Evolutionary conservation across 768 basidiomycete genomes (phyloP).

Genomic region (Suillus brevipes): DNA sequence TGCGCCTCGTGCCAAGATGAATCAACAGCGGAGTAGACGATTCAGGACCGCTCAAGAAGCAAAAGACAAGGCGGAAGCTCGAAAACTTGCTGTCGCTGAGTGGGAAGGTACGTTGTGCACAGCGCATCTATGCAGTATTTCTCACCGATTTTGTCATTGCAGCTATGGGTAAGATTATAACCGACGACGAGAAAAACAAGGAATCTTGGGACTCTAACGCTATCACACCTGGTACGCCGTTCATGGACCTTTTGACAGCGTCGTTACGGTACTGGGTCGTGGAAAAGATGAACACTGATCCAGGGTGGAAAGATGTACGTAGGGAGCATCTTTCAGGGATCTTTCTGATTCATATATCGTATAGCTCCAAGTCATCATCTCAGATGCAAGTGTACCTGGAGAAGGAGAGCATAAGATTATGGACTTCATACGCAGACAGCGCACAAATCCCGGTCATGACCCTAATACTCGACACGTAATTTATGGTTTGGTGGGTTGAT

Average conservation of each 20-base stretch:
- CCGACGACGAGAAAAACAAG: constrained; percentile 81
- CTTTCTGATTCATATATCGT: neutral
- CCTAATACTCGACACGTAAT: constrained; percentile 96
- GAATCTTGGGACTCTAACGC: constrained; percentile 97
- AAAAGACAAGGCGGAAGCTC: constrained; percentile 87
- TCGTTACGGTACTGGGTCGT: constrained; percentile 96
- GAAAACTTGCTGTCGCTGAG: constrained; percentile 74
- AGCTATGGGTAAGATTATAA: constrained; percentile 92
- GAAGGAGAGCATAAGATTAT: constrained; percentile 99
- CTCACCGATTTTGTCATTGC: neutral
- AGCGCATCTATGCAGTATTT: neutral
- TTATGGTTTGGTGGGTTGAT: constrained; percentile 79
- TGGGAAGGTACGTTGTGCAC: constrained; percentile 69
- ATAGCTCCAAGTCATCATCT: constrained; percentile 93
- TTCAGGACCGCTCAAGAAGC: constrained; percentile 96
- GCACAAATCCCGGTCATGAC: constrained; percentile 85
- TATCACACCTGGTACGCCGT: constrained; percentile 98
- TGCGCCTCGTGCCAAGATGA: constrained; percentile 99
- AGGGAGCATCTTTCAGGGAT: neutral
- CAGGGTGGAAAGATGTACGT: constrained; percentile 91
- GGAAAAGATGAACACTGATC: constrained; percentile 90
- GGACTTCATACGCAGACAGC: constrained; percentile 94
- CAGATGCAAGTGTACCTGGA: constrained; percentile 95
- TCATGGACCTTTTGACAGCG: constrained; percentile 89
- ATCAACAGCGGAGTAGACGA: constrained; percentile 95